Evolutionary conservation across 192 early-diverging fungal genomes (phyloP).

Genomic region (Cetraspora pellucida): DNA sequence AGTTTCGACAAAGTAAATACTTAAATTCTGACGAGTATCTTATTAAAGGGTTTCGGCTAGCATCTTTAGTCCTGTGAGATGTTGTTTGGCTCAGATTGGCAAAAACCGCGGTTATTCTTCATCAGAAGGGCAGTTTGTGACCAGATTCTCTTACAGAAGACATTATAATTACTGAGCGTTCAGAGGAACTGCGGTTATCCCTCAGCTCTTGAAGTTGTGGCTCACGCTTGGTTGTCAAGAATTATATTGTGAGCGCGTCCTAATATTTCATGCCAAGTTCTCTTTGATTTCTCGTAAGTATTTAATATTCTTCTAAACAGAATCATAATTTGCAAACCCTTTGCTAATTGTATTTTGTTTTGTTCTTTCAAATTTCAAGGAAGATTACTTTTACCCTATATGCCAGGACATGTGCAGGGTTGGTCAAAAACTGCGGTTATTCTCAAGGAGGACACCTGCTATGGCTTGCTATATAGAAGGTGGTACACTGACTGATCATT

Average conservation of each 20-base stretch:
- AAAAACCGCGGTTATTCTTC: conserved; percentile 34
- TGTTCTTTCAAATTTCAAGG: background rate
- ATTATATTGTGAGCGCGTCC: conserved; percentile 31
- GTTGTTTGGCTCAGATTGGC: conserved; percentile 12
- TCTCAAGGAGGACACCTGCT: conserved; percentile 28
- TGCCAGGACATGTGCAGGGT: background rate
- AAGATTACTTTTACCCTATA: conserved; percentile 16
- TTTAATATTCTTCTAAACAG: conserved; percentile 8
- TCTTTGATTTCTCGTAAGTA: conserved; percentile 20
- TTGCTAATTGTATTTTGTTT: background rate
- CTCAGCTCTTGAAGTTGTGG: conserved; percentile 12
- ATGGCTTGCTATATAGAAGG: conserved; percentile 21
- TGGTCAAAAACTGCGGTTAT: conserved; percentile 32
- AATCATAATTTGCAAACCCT: background rate
- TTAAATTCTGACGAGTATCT: background rate
- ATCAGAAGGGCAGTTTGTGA: conserved; percentile 30
- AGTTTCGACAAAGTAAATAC: background rate
- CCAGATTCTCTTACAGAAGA: conserved; percentile 33
- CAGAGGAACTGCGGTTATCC: conserved; percentile 33
- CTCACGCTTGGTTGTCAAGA: conserved; percentile 33
- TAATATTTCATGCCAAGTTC: background rate
- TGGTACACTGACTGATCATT: conserved; percentile 27
- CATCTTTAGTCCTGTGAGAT: conserved; percentile 19
- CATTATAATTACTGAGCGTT: conserved; percentile 34
- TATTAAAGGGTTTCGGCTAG: background rate